A percentile compares a stretch with the other conserved stretches of the same genome.
Evolutionary conservation across 176 grass and related monocot genomes (phyloP).

Genomic region (Stipa capillata): DNA sequence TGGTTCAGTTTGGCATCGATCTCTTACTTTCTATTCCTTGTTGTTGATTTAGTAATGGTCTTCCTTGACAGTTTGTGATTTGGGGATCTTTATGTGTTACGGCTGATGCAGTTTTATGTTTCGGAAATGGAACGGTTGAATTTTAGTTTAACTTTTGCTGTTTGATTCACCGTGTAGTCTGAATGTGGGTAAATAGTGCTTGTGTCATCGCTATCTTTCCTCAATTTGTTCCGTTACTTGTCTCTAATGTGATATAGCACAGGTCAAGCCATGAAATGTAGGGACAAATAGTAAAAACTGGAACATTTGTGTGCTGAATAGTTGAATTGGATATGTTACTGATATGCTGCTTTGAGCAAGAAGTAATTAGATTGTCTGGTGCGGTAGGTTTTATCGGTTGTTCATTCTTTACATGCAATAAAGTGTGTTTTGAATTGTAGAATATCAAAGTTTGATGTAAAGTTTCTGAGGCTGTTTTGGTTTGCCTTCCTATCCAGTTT

Average conservation of each 20-base stretch:
- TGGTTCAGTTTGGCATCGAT: neutral
- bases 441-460: neutral
- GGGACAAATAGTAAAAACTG: neutral
- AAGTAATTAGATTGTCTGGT: conserved; percentile 13
- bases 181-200: neutral
- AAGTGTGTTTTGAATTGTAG: neutral
- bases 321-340: conserved; percentile 10
- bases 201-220: neutral
- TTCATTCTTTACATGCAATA: neutral
- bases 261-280: neutral
- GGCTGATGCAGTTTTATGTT: neutral
- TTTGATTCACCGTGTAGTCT: neutral
- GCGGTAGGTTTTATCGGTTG: conserved; percentile 9
- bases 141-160: neutral
- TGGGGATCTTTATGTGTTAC: neutral
- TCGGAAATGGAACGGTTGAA: neutral
- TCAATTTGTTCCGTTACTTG: neutral
- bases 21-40: neutral
- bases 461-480: conserved; percentile 1
- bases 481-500: neutral
- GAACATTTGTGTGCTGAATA: neutral
- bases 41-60: neutral
- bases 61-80: neutral
- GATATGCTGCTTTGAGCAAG: neutral
- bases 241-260: neutral